Conservation (phyloP, 495 filamentous ascomycete genomes). For the Aspergillus leporis region DNA sequence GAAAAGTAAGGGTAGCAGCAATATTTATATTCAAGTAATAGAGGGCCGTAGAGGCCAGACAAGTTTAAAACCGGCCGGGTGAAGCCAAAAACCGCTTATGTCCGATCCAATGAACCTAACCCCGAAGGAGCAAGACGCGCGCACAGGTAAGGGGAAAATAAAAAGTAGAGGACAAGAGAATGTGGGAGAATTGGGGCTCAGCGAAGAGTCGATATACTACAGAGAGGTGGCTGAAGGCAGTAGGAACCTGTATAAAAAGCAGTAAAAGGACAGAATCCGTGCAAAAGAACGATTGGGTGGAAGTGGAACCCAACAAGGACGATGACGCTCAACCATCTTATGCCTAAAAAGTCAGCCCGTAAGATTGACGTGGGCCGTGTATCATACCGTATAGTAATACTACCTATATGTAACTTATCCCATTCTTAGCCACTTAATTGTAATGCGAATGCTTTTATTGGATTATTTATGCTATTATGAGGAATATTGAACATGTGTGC, state of each 20-base stretch:
- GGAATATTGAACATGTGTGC: too few species aligned
- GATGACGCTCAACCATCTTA: conserved; percentile 3
- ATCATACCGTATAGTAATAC: background rate
- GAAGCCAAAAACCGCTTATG: conserved; percentile 6
- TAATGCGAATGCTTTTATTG: too few species aligned
- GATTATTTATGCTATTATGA: too few species aligned
- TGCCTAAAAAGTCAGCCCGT: background rate
- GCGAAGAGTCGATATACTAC: background rate
- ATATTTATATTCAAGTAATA: conserved; percentile 7
- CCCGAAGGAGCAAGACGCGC: background rate
- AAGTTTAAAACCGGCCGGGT: background rate
- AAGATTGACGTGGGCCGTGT: too few species aligned
- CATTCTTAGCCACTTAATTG: too few species aligned
- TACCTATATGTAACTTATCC: background rate
- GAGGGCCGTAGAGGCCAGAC: background rate
- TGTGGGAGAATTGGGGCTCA: background rate
- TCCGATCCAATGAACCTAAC: background rate
- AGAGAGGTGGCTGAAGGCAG: background rate
- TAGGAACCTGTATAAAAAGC: background rate
- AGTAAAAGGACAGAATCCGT: background rate
- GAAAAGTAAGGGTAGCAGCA: background rate
- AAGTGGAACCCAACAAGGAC: background rate
- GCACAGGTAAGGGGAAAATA: background rate
- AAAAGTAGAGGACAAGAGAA: background rate
- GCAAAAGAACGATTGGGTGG: background rate